These are phyloP conservation scores for Puccinia triticina DNA, from an alignment of 1,284 basidiomycete genomes.

Conservation along the genomic window DNA sequence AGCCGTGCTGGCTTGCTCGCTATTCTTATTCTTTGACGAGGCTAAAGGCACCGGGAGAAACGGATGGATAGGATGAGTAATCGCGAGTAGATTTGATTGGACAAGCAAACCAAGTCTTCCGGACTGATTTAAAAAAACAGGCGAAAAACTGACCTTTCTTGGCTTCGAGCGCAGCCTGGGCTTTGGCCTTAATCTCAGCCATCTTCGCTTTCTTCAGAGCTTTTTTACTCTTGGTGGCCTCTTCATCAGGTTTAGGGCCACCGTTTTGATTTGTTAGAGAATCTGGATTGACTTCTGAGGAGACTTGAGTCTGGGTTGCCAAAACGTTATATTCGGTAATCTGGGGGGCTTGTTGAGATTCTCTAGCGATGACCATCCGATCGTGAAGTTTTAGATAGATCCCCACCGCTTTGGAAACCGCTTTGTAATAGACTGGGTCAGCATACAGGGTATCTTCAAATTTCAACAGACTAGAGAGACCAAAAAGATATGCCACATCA, in stretches of 20 bases:
- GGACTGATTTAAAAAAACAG: neutral
- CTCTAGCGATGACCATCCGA: conserved; percentile 1
- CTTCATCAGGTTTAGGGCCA: neutral
- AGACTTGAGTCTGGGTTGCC: neutral
- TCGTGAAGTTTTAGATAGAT: conserved; percentile 41
- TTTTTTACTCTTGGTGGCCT: conserved; percentile 37
- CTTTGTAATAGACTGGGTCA: conserved; percentile 23
- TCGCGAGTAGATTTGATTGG: neutral
- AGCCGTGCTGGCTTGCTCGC: conserved; percentile 10
- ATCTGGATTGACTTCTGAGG: conserved; percentile 4
- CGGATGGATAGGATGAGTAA: neutral
- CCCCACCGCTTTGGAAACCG: conserved; percentile 28
- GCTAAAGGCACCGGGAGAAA: conserved; percentile 15
- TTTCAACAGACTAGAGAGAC: conserved; percentile 32
- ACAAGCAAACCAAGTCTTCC: neutral
- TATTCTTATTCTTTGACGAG: conserved; percentile 33
- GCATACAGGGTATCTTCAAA: conserved; percentile 47
- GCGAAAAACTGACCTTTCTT: conserved; percentile 45
- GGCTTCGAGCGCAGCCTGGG: conserved; percentile 42
- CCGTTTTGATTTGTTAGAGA: neutral
- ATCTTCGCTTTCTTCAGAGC: conserved; percentile 48
- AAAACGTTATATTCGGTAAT: conserved; percentile 46
- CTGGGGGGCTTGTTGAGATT: neutral
- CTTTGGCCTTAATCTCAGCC: conserved; percentile 48
- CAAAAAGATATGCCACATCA: neutral